Conservation (phyloP, 805 yeast species). For the Schwanniomyces polymorphus region DNA sequence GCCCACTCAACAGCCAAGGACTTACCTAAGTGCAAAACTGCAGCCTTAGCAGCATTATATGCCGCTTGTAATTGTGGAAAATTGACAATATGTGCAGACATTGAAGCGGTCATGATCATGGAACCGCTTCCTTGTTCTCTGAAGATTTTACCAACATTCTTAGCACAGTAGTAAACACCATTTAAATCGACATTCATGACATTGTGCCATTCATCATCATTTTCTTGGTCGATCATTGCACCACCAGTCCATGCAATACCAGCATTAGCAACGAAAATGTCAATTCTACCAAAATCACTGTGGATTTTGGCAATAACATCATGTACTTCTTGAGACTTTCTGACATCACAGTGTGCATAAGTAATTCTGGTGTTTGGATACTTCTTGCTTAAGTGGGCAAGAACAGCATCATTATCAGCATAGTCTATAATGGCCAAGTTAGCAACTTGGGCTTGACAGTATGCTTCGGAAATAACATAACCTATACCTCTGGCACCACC, state of each 20-base stretch:
- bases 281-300: conserved; percentile 34
- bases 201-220: conserved; percentile 62
- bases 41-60: conserved; percentile 88
- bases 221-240: conserved; percentile 37
- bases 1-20: conserved; percentile 89
- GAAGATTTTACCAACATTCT: conserved; percentile 71
- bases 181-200: conserved; percentile 75
- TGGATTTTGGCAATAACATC: conserved; percentile 29
- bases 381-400: conserved; percentile 21
- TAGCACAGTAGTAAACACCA: conserved; percentile 80
- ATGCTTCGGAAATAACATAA: conserved; percentile 33
- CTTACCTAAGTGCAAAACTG: conserved; percentile 68
- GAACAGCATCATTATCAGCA: conserved; percentile 26
- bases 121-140: conserved; percentile 75
- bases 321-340: conserved; percentile 37
- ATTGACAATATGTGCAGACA: conserved; percentile 86
- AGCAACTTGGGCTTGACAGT: conserved; percentile 35
- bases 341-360: conserved; percentile 39
- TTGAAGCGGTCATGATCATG: conserved; percentile 81
- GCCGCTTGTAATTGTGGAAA: conserved; percentile 85
- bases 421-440: conserved; percentile 44
- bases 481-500: conserved; percentile 43
- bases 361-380: conserved; percentile 33
- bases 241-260: conserved; percentile 51
- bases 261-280: conserved; percentile 48